Base-by-base conservation (phyloP, 23 red algal species). In the Gracilaria gracilis region DNA sequence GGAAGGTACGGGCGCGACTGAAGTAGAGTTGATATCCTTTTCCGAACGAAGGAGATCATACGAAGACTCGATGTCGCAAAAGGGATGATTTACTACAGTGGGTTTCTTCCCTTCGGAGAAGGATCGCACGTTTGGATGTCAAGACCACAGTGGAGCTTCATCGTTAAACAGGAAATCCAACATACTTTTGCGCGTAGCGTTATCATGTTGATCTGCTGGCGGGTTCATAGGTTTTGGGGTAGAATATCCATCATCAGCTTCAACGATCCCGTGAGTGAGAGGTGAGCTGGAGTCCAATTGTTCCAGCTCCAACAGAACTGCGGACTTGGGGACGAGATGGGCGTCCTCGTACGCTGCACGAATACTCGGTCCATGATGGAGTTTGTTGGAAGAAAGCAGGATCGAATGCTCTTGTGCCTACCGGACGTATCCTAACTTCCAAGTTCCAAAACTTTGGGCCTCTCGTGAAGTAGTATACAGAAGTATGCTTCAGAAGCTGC, bases 271-370 rank as follows among this genome's bases (percentile, higher is more conserved):
- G 54, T 23, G 23, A 13, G 54, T 12, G 16, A 58, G 54, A 13
- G 54, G 54, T 3, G 19, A 58, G 16, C 8, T 19, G 19, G 28
- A 88, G 49, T 0, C 0, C 27, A 77, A 1, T 29, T 79, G 34
- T 44, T 75, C 84, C 34, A 88, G 69, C 24, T 88, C 67, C 13
- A 55, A 15, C 9, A 75, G 40, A 23, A 88, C 0, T 35, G 65
- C 23, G 19, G 67, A 88, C 11, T 37, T 49, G 19, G 84, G 84
- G 12, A 67, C 84, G 9, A 61, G 12, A 6, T 54, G 66, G 24
- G 77, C 69, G 77, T 88, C 48, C 51, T 88, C 84, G 40, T 88
- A 77, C 19, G 84, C 66, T 57, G 84, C 84, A 25, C 67, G 51
- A 33, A 88, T 88, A 0, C 36, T 34, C 16, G 50, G 23, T 23